phyloP scores from a whole-genome alignment of 148 eudicot genomes.

The Rhododendron griersonianum region DNA sequence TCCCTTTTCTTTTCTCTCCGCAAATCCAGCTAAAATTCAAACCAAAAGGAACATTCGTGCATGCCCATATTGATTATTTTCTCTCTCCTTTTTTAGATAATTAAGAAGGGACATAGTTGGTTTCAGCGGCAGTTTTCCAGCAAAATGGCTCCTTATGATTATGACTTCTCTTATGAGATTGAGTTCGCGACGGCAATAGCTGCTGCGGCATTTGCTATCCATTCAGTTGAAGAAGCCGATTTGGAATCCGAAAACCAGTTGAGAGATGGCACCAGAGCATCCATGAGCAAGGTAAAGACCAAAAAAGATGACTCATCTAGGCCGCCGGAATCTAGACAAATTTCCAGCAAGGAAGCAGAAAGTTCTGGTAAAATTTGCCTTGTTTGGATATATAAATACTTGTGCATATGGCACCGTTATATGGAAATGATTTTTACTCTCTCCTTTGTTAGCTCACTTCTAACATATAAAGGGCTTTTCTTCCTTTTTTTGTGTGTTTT shows the following conservation, averaged over 20 bases:
- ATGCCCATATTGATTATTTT: no score
- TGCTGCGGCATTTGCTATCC: conserved; percentile 69
- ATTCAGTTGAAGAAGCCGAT: conserved; percentile 48
- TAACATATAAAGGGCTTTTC: no score
- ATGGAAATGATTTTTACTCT: neutral
- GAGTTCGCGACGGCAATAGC: conserved; percentile 63
- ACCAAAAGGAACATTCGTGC: neutral
- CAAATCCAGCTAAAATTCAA: neutral
- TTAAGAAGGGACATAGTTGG: neutral
- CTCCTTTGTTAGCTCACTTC: no score
- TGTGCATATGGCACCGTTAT: neutral
- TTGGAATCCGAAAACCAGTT: conserved; percentile 26
- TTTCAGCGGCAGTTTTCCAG: neutral
- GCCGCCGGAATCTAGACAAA: conserved; percentile 19
- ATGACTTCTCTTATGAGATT: conserved; percentile 18
- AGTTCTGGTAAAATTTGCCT: conserved; percentile 21
- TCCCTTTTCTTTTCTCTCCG: neutral
- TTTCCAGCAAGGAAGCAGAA: conserved; percentile 19
- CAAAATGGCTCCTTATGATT: conserved; percentile 8
- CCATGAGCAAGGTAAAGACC: conserved; percentile 11
- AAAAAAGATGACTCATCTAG: conserved; percentile 24
- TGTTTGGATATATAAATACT: no score
- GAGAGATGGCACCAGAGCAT: conserved; percentile 15
- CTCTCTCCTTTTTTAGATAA: neutral
- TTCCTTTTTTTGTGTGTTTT: no score